Evolutionary conservation across 345 rosid genomes (phyloP).

Genomic region (Theobroma cacao): DNA sequence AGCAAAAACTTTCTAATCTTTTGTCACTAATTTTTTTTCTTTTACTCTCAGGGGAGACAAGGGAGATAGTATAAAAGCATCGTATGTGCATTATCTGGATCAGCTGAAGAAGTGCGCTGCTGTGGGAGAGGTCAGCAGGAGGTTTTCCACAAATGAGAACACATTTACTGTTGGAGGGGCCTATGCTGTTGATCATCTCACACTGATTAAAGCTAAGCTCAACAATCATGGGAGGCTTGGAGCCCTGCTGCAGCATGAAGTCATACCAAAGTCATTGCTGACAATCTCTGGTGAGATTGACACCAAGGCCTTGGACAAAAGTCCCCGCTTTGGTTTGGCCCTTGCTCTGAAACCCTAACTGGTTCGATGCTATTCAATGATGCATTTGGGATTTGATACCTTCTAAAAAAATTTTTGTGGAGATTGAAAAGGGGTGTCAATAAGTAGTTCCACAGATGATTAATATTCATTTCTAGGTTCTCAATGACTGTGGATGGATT

Average conservation of each 20-base stretch:
- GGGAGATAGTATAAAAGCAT: constrained; percentile 75
- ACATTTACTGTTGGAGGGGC: constrained; percentile 77
- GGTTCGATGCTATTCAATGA: background rate
- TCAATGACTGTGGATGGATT: background rate
- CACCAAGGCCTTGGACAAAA: constrained; percentile 76
- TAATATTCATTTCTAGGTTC: background rate
- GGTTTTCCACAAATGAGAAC: constrained; percentile 87
- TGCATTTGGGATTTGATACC: constrained; percentile 17
- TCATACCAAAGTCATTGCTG: constrained; percentile 67
- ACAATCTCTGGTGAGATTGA: constrained; percentile 83
- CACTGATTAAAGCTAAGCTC: constrained; percentile 79
- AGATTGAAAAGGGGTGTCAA: constrained; percentile 37
- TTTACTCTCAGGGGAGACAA: constrained; percentile 69
- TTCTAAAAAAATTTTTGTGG: constrained; percentile 11
- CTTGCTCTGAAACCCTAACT: constrained; percentile 74
- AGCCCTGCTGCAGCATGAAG: constrained; percentile 85
- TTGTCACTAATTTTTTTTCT: background rate
- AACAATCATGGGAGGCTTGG: constrained; percentile 80
- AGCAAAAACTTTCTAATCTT: background rate
- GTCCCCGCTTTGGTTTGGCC: constrained; percentile 79
- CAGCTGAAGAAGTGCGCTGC: constrained; percentile 56
- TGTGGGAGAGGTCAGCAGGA: constrained; percentile 77
- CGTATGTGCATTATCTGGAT: constrained; percentile 75
- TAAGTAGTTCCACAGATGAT: constrained; percentile 28
- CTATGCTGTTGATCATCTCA: constrained; percentile 67